A percentile compares a stretch with the other conserved stretches of the same genome.
Evolutionary conservation across 2,329 filamentous ascomycete species (phyloP).

Genomic region (Teratosphaeria destructans): DNA sequence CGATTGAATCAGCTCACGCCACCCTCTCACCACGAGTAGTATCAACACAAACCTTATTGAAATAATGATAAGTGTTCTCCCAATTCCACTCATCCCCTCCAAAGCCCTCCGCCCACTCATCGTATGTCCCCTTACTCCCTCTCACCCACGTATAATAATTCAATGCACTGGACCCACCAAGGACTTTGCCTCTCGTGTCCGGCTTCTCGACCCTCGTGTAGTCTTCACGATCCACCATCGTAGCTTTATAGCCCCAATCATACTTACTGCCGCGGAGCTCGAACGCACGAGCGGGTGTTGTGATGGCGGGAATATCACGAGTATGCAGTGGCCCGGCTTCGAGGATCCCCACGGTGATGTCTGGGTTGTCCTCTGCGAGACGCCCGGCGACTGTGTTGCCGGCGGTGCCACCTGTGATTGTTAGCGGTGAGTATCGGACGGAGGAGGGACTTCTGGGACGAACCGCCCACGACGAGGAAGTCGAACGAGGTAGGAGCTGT

Average conservation of each 20-base stretch:
- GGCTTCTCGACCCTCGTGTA: not conserved
- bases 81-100: slow-evolving; percentile 30
- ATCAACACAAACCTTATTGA: not conserved
- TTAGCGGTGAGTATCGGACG: not conserved
- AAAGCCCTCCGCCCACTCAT: slow-evolving; percentile 25
- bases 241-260: not conserved
- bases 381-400: slow-evolving; percentile 12
- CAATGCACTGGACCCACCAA: slow-evolving; percentile 29
- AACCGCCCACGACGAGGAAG: not conserved
- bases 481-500: not conserved
- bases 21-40: not conserved
- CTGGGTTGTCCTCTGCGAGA: slow-evolving; percentile 10
- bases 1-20: not conserved
- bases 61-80: slow-evolving; percentile 15
- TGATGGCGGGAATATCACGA: not conserved
- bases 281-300: not conserved
- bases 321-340: slow-evolving; percentile 20
- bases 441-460: not conserved
- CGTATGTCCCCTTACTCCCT: slow-evolving; percentile 20
- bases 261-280: not conserved
- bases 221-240: not conserved
- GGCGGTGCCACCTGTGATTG: slow-evolving; percentile 6
- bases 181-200: slow-evolving; percentile 2
- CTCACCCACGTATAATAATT: slow-evolving; percentile 22
- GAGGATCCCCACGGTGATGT: slow-evolving; percentile 20